These are phyloP conservation scores for Quillaja saponaria DNA, from an alignment of 306 rosid species.

Conservation along the genomic window DNA sequence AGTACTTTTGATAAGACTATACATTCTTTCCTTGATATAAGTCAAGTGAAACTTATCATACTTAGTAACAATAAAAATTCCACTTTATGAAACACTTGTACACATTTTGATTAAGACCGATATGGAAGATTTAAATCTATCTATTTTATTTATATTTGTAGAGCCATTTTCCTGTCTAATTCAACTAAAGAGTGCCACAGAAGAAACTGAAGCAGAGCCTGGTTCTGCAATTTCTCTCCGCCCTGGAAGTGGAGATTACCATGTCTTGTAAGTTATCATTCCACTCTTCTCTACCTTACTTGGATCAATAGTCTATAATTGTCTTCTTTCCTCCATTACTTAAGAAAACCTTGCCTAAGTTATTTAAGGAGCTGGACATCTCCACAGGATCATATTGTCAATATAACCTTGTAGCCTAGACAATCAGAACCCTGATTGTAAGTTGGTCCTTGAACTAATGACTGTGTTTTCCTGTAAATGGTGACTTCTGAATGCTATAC, in stretches of 20 bases:
- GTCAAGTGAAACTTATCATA: background rate
- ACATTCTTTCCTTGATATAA: background rate
- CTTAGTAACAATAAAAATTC: too few species aligned
- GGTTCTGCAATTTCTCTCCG: slow-evolving; percentile 61
- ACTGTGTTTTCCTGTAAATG: too few species aligned
- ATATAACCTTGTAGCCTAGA: too few species aligned
- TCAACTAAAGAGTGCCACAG: slow-evolving; percentile 81
- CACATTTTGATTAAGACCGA: too few species aligned
- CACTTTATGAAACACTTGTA: too few species aligned
- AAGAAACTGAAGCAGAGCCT: slow-evolving; percentile 57
- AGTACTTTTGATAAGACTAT: background rate
- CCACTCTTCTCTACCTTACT: background rate
- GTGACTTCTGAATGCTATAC: too few species aligned
- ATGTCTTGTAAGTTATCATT: slow-evolving; percentile 73
- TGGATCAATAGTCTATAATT: slow-evolving; percentile 17
- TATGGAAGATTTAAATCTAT: slow-evolving; percentile 12
- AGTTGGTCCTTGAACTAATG: too few species aligned
- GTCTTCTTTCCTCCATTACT: slow-evolving; percentile 13
- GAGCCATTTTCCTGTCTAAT: slow-evolving; percentile 73
- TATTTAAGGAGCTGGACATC: too few species aligned
- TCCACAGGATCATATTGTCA: too few species aligned
- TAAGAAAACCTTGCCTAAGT: too few species aligned
- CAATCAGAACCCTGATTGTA: too few species aligned
- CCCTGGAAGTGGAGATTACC: slow-evolving; percentile 82
- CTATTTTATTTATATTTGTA: slow-evolving; percentile 42